A percentile compares a stretch with the other conserved stretches of the same genome.
phyloP scores from a whole-genome alignment of 306 rosid genomes.

The Trichosanthes cucumerina region DNA sequence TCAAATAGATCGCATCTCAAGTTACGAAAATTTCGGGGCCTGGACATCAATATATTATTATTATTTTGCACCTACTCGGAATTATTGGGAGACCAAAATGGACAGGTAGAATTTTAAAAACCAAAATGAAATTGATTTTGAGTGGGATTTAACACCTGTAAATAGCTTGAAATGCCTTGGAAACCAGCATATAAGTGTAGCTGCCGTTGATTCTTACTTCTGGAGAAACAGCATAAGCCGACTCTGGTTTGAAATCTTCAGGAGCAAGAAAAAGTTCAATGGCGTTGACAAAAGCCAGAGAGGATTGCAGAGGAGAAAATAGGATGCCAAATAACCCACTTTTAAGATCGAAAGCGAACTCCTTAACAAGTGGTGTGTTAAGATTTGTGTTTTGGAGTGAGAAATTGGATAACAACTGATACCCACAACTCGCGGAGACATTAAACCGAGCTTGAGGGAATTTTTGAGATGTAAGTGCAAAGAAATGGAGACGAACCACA shows the following conservation, averaged over 20 bases:
- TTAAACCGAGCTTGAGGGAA: constrained; percentile 7
- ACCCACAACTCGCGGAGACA: not conserved
- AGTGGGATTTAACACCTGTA: not conserved
- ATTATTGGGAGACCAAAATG: no score
- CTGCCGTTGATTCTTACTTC: not conserved
- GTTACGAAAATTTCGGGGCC: no score
- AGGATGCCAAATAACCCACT: not conserved
- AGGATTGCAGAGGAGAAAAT: not conserved
- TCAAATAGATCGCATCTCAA: no score
- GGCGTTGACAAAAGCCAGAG: constrained; percentile 15
- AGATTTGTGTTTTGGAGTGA: not conserved
- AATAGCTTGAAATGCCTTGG: not conserved
- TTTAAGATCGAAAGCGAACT: not conserved
- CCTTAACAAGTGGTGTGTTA: not conserved
- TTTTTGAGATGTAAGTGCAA: not conserved
- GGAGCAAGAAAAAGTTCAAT: constrained; percentile 10
- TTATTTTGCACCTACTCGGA: no score
- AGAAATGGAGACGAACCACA: constrained; percentile 16
- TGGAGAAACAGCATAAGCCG: not conserved
- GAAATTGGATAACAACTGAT: constrained; percentile 2
- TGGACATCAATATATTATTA: no score
- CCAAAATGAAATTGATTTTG: no score
- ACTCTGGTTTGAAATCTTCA: not conserved
- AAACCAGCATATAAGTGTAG: not conserved
- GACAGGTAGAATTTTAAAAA: no score